These are phyloP conservation scores for Dimargaris cristalligena DNA, from an alignment of 192 early-diverging fungal species.

Conservation along the genomic window DNA sequence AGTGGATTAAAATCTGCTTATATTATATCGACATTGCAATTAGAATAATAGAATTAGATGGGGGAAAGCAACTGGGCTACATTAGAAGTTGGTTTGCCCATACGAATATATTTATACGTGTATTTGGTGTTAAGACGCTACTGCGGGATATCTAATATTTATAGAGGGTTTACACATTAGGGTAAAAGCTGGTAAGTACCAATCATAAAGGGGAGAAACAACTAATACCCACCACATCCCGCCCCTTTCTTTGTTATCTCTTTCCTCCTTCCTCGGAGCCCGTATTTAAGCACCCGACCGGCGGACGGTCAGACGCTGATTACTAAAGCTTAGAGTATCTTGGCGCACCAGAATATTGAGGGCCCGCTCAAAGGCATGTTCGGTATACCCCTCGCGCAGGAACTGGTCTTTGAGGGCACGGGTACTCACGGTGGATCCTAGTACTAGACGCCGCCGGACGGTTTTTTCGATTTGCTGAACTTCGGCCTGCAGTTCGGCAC, in stretches of 20 bases:
- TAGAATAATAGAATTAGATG: too few species aligned
- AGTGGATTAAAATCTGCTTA: too few species aligned
- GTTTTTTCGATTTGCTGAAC: constrained; percentile 68
- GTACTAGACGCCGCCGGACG: constrained; percentile 69
- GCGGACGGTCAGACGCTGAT: constrained; percentile 44
- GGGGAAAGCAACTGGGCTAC: too few species aligned
- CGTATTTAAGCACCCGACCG: constrained; percentile 25
- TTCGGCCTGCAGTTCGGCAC: constrained; percentile 51
- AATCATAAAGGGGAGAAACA: too few species aligned
- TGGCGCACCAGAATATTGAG: constrained; percentile 65
- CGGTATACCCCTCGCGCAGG: constrained; percentile 22
- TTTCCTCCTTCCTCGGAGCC: background rate
- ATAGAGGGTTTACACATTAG: too few species aligned
- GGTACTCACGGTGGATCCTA: constrained; percentile 62
- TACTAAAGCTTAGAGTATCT: constrained; percentile 64
- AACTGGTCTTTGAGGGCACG: constrained; percentile 46
- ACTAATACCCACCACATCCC: too few species aligned
- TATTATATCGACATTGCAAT: too few species aligned
- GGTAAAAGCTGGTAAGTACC: too few species aligned
- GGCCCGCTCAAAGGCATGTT: constrained; percentile 47
- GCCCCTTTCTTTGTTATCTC: background rate
- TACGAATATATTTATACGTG: too few species aligned
- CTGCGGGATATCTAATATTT: too few species aligned
- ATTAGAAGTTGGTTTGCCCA: too few species aligned
- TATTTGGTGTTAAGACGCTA: too few species aligned